Evolutionary conservation across 495 filamentous ascomycete genomes (phyloP), one percentile per base, ranked within the genome.

Genomic region (Xylaria scruposa): DNA sequence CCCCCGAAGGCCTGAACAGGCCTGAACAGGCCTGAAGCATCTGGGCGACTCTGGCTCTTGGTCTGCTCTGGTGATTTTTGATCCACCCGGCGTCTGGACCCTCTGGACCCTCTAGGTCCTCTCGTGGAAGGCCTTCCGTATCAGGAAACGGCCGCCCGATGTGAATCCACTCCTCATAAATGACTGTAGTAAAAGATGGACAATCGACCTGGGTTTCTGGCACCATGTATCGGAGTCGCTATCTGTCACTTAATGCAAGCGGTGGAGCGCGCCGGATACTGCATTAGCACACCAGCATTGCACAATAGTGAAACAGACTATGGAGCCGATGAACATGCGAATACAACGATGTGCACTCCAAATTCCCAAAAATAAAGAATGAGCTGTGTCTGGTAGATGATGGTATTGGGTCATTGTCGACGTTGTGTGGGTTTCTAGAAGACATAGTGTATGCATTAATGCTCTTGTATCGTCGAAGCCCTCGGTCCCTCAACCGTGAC

Each of bases 121-220:
- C 38, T 62, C 51, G 21, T 53, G 58, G 68, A 17, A 31, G 62
- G 61, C 70, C 70, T 71, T 71, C 70, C 70, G 38, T 5, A 47
- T 71, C n/a, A 15, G 59, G 70, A 31, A 71, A 71, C 36, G 70
- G 51, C 29, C 51, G 33, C 38, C 70, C 70, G 70, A 66, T 66
- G 38, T 19, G 53, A 24, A 59, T 40, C 69, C 69, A 71, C 61
- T 64, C 38, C 46, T 51, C 47, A 66, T 31, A 21, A 21, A 62
- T 59, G 61, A 40, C 53, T 38, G 29, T 68, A 58, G 17, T 46
- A 46, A 58, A 58, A 29, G 53, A 68, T 56, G 21, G 65, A 49
- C 51, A 67, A 54, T 38, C 40, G 5, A 51, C 42, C 36, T 67
- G 49, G 17, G 53, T 26, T 36, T 17, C 56, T 59, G 12, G 53